These are phyloP conservation scores for Pichia phayaonensis DNA, from an alignment of 805 yeast species.

Conservation along the genomic window DNA sequence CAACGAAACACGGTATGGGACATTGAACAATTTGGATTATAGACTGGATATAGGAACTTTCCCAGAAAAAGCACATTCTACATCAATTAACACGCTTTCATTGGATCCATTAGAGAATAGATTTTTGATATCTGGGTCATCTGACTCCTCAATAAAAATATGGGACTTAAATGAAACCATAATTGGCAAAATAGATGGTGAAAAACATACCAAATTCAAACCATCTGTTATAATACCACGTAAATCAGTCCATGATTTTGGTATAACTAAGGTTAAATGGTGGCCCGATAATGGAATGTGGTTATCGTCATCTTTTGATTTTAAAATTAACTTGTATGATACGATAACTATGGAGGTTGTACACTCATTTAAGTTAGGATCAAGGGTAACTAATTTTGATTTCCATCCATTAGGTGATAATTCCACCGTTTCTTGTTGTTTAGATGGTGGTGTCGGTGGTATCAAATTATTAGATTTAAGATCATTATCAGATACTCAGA, in stretches of 20 bases:
- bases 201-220: conserved; percentile 12
- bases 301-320: conserved; percentile 74
- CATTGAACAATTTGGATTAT: conserved; percentile 16
- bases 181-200: conserved; percentile 9
- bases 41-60: conserved; percentile 26
- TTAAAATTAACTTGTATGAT: conserved; percentile 74
- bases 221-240: conserved; percentile 23
- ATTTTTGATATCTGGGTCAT: conserved; percentile 61
- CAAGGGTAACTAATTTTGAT: conserved; percentile 62
- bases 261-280: conserved; percentile 72
- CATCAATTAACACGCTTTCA: conserved; percentile 54
- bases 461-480: conserved; percentile 60
- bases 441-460: conserved; percentile 41
- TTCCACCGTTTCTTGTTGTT: conserved; percentile 63
- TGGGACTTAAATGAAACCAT: conserved; percentile 47
- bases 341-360: conserved; percentile 57
- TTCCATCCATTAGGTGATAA: conserved; percentile 38
- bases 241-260: conserved; percentile 52
- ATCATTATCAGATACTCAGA: conserved; percentile 68
- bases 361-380: conserved; percentile 54
- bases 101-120: conserved; percentile 41
- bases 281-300: conserved; percentile 93
- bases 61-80: conserved; percentile 37
- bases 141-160: conserved; percentile 58
- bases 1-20: conserved; percentile 21